Base-by-base conservation (phyloP, 345 rosid genomes). In the Aquilaria sinensis region DNA sequence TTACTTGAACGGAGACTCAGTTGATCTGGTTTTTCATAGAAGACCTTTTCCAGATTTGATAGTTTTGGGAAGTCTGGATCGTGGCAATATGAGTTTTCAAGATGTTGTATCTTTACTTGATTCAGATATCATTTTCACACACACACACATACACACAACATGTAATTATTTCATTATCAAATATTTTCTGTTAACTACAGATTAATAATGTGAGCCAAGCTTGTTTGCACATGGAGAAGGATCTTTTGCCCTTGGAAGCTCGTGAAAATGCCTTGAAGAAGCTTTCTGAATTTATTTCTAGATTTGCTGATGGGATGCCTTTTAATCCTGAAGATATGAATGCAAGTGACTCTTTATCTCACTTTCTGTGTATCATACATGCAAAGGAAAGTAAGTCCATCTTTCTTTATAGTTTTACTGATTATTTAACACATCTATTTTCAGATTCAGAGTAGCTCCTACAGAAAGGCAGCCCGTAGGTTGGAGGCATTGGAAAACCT, bases 261-360 rank as follows among this genome's bases (percentile, higher is more conserved):
- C 83, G 97, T 59, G 97, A 86, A 67, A 94, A 94, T 80, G 86
- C 96, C 67, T 67, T 94, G 62, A 94, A 94, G 79, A 77, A 79
- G 63, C 86, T 87, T 56, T 75, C 77, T 12, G 92, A 90, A 88
- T 82, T 94, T 70, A 87, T 94, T 56, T 79, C 88, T 52, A 81
- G 96, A 78, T 75, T 86, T 69, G 74, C 89, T 29, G 76, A 74
- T 74, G 96, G 97, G 65, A 56, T 90, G 66, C 96, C 89, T 30
- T 76, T 90, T 45, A 95, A 90, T 80, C 88, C 95, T 58, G 95
- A 90, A 77, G 97, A 90, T 66, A 88, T 88, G 96, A 85, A 92
- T 87, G 98, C 86, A 69, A 51, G 11, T 31, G 50, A 13, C 29
- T 6, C 51, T 55, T 1, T 41, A 15, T n/a, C 0, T 63, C 33